Percentiles rank a stretch among this genome's conserved stretches.
These are phyloP conservation scores for Arxiozyma slooffiae DNA, from an alignment of 1,139 yeast species.

Conservation along the genomic window DNA sequence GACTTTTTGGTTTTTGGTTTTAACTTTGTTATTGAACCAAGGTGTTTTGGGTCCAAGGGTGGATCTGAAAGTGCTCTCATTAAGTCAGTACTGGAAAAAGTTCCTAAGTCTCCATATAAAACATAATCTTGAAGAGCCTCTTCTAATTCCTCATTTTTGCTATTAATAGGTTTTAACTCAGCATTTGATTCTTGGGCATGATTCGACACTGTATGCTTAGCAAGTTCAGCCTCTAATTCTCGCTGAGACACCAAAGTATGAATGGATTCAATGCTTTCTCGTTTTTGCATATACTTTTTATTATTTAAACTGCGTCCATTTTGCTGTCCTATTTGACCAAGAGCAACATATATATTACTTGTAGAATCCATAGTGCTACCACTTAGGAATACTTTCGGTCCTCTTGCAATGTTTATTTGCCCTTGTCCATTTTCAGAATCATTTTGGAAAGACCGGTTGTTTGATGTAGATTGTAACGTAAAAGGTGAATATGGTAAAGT, in stretches of 20 bases:
- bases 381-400: not conserved
- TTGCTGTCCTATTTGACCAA: not conserved
- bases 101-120: too few relatives aligned
- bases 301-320: not conserved
- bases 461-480: not conserved
- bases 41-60: constrained; percentile 3
- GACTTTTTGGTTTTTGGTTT: not conserved
- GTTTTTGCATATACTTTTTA: not conserved
- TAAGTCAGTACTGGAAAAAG: too few relatives aligned
- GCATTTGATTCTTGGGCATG: too few relatives aligned
- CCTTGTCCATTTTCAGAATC: not conserved
- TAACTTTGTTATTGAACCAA: constrained; percentile 1
- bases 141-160: too few relatives aligned
- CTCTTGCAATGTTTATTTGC: not conserved
- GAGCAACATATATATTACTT: not conserved
- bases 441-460: constrained; percentile 4
- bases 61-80: constrained; percentile 5
- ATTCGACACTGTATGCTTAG: too few relatives aligned
- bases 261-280: not conserved
- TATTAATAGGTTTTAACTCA: too few relatives aligned
- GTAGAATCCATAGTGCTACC: not conserved
- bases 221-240: not conserved
- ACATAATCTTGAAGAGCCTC: too few relatives aligned
- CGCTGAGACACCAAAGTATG: not conserved
- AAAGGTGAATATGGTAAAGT: not conserved